phyloP scores from a whole-genome alignment of 2,329 filamentous ascomycete species.

The Apiospora arundinis region DNA sequence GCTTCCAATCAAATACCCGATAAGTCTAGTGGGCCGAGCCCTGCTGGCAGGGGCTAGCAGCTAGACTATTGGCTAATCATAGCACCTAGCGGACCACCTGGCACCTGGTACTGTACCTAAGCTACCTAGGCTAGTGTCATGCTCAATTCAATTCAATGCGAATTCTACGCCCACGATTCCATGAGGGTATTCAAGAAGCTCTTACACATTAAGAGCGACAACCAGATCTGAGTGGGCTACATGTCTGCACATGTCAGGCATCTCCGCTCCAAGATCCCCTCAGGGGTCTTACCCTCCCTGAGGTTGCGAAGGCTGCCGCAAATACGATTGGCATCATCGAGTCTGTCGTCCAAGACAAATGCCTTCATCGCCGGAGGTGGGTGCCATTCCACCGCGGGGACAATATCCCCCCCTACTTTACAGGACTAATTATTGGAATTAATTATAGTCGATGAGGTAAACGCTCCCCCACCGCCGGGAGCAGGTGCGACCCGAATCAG shows the following conservation, averaged over 20 bases:
- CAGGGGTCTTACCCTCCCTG: slow-evolving; percentile 32
- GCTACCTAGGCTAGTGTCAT: background rate
- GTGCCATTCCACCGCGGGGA: background rate
- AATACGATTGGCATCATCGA: background rate
- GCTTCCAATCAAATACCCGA: slow-evolving; percentile 15
- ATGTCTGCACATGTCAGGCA: slow-evolving; percentile 43
- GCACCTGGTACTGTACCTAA: background rate
- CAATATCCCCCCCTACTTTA: background rate
- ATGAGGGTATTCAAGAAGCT: background rate
- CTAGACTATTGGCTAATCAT: background rate
- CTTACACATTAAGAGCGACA: background rate
- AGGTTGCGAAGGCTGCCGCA: slow-evolving; percentile 16
- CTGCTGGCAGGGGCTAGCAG: background rate
- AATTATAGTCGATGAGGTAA: background rate
- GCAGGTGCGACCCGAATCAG: slow-evolving; percentile 38
- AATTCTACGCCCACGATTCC: background rate
- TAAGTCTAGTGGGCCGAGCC: slow-evolving; percentile 18
- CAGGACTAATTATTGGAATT: background rate
- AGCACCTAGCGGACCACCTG: background rate
- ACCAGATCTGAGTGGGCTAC: slow-evolving; percentile 32
- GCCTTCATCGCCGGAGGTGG: slow-evolving; percentile 17
- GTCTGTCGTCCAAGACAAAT: slow-evolving; percentile 6
- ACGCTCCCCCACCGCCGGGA: background rate
- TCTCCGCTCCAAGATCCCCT: slow-evolving; percentile 36
- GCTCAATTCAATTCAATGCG: background rate